Base-by-base conservation (phyloP, 2,329 filamentous ascomycete genomes). In the Didymella glomerata region DNA sequence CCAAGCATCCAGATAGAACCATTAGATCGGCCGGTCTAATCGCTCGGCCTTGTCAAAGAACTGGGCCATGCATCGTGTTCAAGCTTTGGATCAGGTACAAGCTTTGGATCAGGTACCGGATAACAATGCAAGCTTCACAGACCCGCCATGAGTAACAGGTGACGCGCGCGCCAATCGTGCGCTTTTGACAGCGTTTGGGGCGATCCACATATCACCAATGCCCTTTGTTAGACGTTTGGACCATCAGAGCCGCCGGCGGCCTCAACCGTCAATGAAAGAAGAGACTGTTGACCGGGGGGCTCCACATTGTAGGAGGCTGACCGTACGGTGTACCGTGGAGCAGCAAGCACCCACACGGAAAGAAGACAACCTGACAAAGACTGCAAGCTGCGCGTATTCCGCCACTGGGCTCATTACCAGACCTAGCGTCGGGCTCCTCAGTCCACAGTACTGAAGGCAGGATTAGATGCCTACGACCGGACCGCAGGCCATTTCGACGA, bases 121-220 rank as follows among this genome's bases (percentile, higher is more conserved):
- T 11, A 18, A 45, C 8, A 47, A 16, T 46, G 32, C 20, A 42
- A 50, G 27, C 34, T 47, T 46, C 25, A 30, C 34, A 34, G 40
- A 20, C 41, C 40, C 53, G 60, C 63, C 50, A 58, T 59, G 61
- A 57, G 61, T 61, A 54, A 55, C 61, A 62, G 54, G 48, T 61
- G 18, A 60, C 58, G 57, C 63, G 55, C 46, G 57, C 48, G 48
- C 57, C 56, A 45, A 52, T 30, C 38, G 56, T 54, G 64, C 62
- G 54, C 64, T 65, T 61, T 54, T 54, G 34, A 62, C 55, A 52
- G 56, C 52, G 42, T 42, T 46, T 49, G 47, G 57, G 34, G 56
- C 41, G 27, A 25, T 30, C 27, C 46, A 46, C 25, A 22, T 46
- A 10, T 11, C 46, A 40, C 45, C 13, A 25, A 40, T 28, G 18